Percentiles rank a stretch among this genome's conserved stretches.
These are phyloP conservation scores for Physcomitrellopsis africana DNA, from an alignment of 225 moss, liverwort and hornwort species.

Conservation along the genomic window DNA sequence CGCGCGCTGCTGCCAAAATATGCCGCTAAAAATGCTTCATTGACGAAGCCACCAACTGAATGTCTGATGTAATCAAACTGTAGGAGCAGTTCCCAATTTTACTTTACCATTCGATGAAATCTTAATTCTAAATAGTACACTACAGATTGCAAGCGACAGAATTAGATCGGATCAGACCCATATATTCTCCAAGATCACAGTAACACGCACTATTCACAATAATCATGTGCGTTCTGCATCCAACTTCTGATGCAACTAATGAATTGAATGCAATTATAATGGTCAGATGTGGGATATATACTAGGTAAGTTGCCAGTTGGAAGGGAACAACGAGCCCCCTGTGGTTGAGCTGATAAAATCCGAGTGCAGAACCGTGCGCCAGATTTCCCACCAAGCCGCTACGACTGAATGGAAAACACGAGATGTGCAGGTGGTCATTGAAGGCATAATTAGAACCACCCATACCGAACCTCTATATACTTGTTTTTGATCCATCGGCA, in stretches of 20 bases:
- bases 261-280: neutral
- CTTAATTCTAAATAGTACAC: slow-evolving; percentile 18
- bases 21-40: neutral
- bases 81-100: neutral
- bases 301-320: neutral
- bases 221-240: neutral
- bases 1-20: neutral
- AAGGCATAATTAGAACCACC: slow-evolving; percentile 69
- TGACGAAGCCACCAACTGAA: neutral
- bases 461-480: slow-evolving; percentile 66
- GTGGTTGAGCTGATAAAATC: neutral
- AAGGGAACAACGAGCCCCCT: neutral
- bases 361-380: neutral
- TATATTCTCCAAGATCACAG: neutral
- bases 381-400: neutral
- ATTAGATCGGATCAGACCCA: slow-evolving; percentile 7
- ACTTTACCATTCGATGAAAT: neutral
- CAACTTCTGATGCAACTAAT: neutral
- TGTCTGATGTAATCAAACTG: neutral
- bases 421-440: slow-evolving; percentile 26
- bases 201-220: neutral
- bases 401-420: neutral
- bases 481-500: slow-evolving; percentile 84
- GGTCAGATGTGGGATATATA: slow-evolving; percentile 6
- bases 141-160: neutral